Percentiles rank a stretch among this genome's conserved stretches.
Conservation (phyloP, 345 rosid genomes). For the Physaria fendleri region DNA sequence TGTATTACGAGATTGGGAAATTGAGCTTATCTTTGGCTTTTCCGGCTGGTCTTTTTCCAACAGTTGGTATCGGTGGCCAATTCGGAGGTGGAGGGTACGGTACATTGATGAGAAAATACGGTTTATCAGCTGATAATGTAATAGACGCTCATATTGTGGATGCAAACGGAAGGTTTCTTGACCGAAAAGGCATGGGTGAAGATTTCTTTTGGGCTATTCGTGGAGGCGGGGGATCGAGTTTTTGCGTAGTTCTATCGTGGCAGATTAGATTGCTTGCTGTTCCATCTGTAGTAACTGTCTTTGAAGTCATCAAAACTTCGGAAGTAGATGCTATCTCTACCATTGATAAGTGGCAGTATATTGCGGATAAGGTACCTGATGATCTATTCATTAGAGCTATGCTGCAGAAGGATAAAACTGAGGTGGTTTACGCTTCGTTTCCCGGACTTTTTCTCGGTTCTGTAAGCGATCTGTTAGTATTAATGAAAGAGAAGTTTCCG, state of each 20-base stretch:
- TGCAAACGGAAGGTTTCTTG: slow-evolving; percentile 36
- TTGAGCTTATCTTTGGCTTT: slow-evolving; percentile 35
- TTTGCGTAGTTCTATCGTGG: slow-evolving; percentile 41
- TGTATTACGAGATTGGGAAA: slow-evolving; percentile 42
- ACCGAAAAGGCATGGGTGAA: slow-evolving; percentile 40
- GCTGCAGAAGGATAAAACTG: background rate
- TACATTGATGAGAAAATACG: slow-evolving; percentile 41
- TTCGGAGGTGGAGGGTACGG: slow-evolving; percentile 47
- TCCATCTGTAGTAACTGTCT: slow-evolving; percentile 40
- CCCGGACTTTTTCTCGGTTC: slow-evolving; percentile 37
- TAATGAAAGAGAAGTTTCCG: slow-evolving; percentile 29
- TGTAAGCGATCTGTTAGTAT: background rate
- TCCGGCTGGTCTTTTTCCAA: slow-evolving; percentile 40
- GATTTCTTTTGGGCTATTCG: slow-evolving; percentile 52
- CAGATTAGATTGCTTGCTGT: slow-evolving; percentile 40
- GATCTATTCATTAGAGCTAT: slow-evolving; percentile 22
- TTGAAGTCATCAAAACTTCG: slow-evolving; percentile 28
- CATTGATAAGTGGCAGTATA: slow-evolving; percentile 36
- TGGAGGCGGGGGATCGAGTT: slow-evolving; percentile 52
- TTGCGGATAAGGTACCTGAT: slow-evolving; percentile 20
- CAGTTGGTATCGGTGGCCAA: slow-evolving; percentile 40
- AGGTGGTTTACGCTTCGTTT: slow-evolving; percentile 21
- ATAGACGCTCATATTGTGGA: slow-evolving; percentile 40
- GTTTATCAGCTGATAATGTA: slow-evolving; percentile 42
- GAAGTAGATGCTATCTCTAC: slow-evolving; percentile 30